Conservation (phyloP, 148 eudicot species). For the Rhododendron ferrugineum region DNA sequence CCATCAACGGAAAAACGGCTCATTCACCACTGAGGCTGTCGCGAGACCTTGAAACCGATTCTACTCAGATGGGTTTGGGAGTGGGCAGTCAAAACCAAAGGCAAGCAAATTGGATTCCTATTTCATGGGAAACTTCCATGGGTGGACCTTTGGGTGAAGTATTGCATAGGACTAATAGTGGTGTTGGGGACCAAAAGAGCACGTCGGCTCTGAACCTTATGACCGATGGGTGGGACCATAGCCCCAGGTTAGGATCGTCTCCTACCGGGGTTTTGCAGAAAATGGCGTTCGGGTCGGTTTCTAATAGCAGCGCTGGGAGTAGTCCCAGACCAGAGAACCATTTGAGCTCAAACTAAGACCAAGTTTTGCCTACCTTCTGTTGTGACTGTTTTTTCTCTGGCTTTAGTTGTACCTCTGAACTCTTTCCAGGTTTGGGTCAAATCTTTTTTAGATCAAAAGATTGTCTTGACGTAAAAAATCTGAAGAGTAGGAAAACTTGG, state of each 20-base stretch:
- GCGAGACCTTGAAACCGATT: slow-evolving; percentile 23
- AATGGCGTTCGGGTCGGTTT: slow-evolving; percentile 35
- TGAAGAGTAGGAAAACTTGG: neutral
- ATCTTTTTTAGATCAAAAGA: neutral
- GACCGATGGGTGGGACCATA: slow-evolving; percentile 28
- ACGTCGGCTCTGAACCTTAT: slow-evolving; percentile 31
- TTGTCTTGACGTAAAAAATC: neutral
- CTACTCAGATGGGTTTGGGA: slow-evolving; percentile 35
- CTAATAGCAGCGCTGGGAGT: slow-evolving; percentile 59
- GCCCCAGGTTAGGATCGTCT: slow-evolving; percentile 35
- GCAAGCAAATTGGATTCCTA: slow-evolving; percentile 42
- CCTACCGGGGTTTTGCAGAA: slow-evolving; percentile 57
- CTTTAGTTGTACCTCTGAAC: neutral
- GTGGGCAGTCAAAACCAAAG: slow-evolving; percentile 29
- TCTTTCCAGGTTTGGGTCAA: neutral
- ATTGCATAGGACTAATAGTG: slow-evolving; percentile 33
- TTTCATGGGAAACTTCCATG: slow-evolving; percentile 52
- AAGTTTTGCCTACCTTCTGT: neutral
- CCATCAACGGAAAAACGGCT: slow-evolving; percentile 24
- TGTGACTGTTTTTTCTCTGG: neutral
- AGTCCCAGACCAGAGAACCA: slow-evolving; percentile 35
- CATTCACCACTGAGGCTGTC: slow-evolving; percentile 41
- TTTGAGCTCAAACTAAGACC: neutral
- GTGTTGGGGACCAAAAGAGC: slow-evolving; percentile 18
- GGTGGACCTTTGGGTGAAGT: slow-evolving; percentile 85